phyloP scores from a whole-genome alignment of 345 rosid species.

The Eucalyptus regnans region DNA sequence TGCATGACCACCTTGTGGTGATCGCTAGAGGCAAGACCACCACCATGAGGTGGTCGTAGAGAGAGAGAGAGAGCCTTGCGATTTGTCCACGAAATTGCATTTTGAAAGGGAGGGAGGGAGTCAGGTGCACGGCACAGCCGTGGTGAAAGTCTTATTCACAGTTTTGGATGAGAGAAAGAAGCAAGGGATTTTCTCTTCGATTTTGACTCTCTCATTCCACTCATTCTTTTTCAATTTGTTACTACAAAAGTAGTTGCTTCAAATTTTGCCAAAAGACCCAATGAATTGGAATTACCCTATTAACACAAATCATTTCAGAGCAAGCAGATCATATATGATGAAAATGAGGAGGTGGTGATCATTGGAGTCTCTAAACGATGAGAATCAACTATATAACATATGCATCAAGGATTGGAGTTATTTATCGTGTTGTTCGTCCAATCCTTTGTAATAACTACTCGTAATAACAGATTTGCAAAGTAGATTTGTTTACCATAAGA shows the following conservation, averaged over 20 bases:
- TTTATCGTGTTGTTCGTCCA: background rate
- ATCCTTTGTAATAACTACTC: background rate
- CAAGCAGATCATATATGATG: background rate
- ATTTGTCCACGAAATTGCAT: accelerated
- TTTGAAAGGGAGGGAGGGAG: background rate
- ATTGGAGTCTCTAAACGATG: background rate
- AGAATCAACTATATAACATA: background rate
- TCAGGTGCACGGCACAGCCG: background rate
- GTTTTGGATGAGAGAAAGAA: background rate
- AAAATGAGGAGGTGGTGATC: background rate
- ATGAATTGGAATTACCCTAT: background rate
- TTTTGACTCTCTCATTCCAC: accelerated
- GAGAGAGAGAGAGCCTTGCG: background rate
- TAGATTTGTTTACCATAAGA: background rate
- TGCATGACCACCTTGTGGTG: background rate
- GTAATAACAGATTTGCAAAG: background rate
- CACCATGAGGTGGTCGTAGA: background rate
- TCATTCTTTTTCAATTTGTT: background rate
- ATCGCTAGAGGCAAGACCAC: background rate
- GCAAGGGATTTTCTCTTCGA: background rate
- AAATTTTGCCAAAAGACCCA: background rate
- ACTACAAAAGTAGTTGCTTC: background rate
- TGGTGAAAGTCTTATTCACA: background rate
- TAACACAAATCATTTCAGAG: background rate
- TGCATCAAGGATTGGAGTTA: background rate